A percentile compares a stretch with the other conserved stretches of the same genome.
These are phyloP conservation scores for Glycine tomentella DNA, from an alignment of 306 rosid species.

Conservation along the genomic window DNA sequence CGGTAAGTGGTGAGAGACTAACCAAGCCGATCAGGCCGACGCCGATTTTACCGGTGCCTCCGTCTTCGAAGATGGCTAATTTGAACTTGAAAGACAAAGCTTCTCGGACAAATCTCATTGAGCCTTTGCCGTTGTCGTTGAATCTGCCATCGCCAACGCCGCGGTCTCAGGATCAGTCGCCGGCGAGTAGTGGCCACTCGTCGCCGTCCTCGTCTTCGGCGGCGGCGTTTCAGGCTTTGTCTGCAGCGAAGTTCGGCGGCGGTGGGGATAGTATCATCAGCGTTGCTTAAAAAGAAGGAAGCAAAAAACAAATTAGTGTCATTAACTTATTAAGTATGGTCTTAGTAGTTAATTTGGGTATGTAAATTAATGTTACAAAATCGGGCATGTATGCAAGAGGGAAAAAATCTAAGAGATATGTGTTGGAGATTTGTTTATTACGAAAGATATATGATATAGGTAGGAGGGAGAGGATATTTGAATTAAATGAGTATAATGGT, in stretches of 20 bases:
- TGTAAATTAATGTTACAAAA: constrained; percentile 45
- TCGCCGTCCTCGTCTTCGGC: constrained; percentile 41
- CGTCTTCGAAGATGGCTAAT: constrained; percentile 73
- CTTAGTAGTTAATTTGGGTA: constrained; percentile 15
- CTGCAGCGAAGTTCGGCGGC: constrained; percentile 54
- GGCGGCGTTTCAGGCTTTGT: constrained; percentile 62
- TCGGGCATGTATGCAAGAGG: not conserved
- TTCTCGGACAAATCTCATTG: constrained; percentile 16
- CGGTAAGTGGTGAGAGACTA: constrained; percentile 49
- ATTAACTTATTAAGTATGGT: constrained; percentile 25
- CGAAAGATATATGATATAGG: constrained; percentile 9
- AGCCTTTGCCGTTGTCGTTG: constrained; percentile 61
- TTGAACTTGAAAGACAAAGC: constrained; percentile 63
- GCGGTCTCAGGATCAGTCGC: constrained; percentile 49
- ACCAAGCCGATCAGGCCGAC: constrained; percentile 68
- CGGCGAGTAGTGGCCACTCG: constrained; percentile 47
- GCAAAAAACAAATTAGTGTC: not conserved
- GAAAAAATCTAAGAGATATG: not conserved
- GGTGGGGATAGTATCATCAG: constrained; percentile 78
- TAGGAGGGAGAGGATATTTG: constrained; percentile 20
- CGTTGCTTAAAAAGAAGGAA: constrained; percentile 66
- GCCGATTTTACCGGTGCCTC: constrained; percentile 70
- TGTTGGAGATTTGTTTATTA: constrained; percentile 35
- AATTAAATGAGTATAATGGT: constrained; percentile 6
- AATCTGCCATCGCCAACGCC: constrained; percentile 50